phyloP scores from a whole-genome alignment of 306 rosid genomes.

The Dalbergia oliveri region DNA sequence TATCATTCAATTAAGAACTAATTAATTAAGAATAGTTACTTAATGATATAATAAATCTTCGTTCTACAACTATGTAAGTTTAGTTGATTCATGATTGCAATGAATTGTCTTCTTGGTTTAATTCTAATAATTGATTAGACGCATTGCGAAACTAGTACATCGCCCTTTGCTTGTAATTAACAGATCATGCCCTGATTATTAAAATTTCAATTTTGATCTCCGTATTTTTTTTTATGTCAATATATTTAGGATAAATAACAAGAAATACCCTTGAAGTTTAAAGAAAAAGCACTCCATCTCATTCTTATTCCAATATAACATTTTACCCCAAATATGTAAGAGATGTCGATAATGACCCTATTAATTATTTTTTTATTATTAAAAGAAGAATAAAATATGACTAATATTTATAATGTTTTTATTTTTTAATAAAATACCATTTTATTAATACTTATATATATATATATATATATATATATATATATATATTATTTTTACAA shows the following conservation, averaged over 20 bases:
- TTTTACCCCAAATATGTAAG: too few relatives aligned
- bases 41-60: not conserved
- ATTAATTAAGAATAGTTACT: not conserved
- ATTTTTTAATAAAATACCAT: too few relatives aligned
- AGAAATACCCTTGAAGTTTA: too few relatives aligned
- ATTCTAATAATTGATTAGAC: slow-evolving; percentile 21
- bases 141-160: not conserved
- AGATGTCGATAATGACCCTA: too few relatives aligned
- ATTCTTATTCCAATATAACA: too few relatives aligned
- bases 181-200: slow-evolving; percentile 3
- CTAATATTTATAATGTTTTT: too few relatives aligned
- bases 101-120: not conserved
- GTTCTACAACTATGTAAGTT: not conserved
- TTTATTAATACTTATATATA: too few relatives aligned
- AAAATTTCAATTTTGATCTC: not conserved
- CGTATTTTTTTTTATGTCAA: not conserved
- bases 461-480: not conserved
- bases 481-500: too few relatives aligned
- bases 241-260: too few relatives aligned
- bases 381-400: too few relatives aligned
- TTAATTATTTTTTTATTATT: too few relatives aligned
- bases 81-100: not conserved
- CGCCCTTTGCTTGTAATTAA: not conserved
- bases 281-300: too few relatives aligned
- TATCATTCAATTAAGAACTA: slow-evolving; percentile 10